Percentiles rank a stretch among this genome's conserved stretches.
Conservation (phyloP, 108 stramenopile genomes). For the Craspedostauros australis region DNA sequence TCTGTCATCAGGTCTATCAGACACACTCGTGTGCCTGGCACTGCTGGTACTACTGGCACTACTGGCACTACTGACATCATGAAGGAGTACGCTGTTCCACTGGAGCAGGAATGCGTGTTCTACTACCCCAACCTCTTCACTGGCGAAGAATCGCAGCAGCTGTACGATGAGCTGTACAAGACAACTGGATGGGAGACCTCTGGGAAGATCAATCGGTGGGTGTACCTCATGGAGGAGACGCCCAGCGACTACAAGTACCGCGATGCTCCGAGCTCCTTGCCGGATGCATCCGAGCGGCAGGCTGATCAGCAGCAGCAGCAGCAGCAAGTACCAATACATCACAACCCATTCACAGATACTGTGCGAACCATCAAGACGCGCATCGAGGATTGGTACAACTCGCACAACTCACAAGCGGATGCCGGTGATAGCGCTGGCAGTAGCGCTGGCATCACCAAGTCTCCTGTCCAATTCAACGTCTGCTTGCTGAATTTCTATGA, state of each 20-base stretch:
- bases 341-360: constrained; percentile 11
- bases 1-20: too few relatives aligned
- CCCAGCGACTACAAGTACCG: constrained; percentile 31
- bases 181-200: constrained; percentile 61
- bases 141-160: constrained; percentile 20
- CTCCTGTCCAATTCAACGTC: constrained; percentile 51
- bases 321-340: neutral
- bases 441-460: too few relatives aligned
- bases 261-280: constrained; percentile 41
- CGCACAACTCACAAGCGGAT: neutral
- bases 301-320: constrained; percentile 2
- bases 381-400: constrained; percentile 63
- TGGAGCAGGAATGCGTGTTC: constrained; percentile 55
- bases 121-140: constrained; percentile 48
- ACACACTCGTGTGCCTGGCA: too few relatives aligned
- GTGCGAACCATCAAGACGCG: constrained; percentile 14
- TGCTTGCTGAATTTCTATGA: constrained; percentile 70
- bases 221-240: constrained; percentile 18
- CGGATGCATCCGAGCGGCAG: too few relatives aligned
- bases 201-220: constrained; percentile 72
- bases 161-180: constrained; percentile 36
- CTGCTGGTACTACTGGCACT: too few relatives aligned
- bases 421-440: too few relatives aligned
- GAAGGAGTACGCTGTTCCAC: constrained; percentile 44
- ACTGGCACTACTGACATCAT: too few relatives aligned